phyloP scores from a whole-genome alignment of 345 rosid species.

The Laguncularia racemosa region DNA sequence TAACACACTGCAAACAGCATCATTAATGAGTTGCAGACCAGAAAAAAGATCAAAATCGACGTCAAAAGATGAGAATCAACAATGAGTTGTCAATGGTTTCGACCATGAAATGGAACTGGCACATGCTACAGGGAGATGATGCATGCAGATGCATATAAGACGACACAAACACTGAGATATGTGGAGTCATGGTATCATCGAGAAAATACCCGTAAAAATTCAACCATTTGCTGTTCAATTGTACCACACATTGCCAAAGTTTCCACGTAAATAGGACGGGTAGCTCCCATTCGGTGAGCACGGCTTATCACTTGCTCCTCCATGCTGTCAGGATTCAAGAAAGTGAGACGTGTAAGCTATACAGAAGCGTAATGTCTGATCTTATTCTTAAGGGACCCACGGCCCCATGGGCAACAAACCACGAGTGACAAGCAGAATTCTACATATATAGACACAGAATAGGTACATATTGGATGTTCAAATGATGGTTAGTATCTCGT shows the following conservation, averaged over 20 bases:
- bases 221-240: conserved; percentile 88
- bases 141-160: not conserved
- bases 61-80: too few species aligned
- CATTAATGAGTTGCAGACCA: too few species aligned
- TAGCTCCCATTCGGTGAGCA: conserved; percentile 92
- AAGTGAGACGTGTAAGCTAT: too few species aligned
- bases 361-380: too few species aligned
- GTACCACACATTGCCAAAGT: conserved; percentile 90
- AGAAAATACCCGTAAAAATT: conserved; percentile 56
- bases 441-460: too few species aligned
- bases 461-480: too few species aligned
- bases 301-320: conserved; percentile 97
- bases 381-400: too few species aligned
- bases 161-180: not conserved
- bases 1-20: not conserved
- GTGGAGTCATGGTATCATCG: not conserved
- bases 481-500: too few species aligned
- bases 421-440: too few species aligned
- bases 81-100: too few species aligned
- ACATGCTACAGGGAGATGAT: not conserved
- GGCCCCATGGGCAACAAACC: too few species aligned
- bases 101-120: too few species aligned
- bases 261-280: conserved; percentile 76
- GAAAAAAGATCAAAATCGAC: not conserved
- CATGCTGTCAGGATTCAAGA: conserved; percentile 37